phyloP scores from a whole-genome alignment of 208 protist species.

The Strigomonas culicis region DNA sequence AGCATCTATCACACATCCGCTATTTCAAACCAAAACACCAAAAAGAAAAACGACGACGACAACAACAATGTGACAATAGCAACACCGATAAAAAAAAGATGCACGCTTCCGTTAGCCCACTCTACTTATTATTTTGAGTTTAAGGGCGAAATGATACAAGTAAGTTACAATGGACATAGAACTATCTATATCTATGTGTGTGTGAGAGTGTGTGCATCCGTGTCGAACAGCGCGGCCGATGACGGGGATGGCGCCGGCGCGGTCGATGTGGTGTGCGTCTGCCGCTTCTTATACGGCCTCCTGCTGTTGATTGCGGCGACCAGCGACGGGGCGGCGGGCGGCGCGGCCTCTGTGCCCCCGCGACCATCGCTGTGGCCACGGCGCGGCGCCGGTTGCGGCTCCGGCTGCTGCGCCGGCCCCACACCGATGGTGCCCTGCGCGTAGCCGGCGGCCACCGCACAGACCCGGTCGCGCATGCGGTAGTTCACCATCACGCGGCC shows the following conservation, averaged over 20 bases:
- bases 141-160: too few relatives aligned
- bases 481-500: slow-evolving; percentile 79
- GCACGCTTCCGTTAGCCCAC: too few relatives aligned
- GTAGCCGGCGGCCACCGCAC: slow-evolving; percentile 16
- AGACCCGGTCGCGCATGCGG: slow-evolving; percentile 42
- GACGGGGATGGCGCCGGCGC: too few relatives aligned
- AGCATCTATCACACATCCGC: too few relatives aligned
- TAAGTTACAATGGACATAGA: too few relatives aligned
- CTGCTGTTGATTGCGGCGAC: neutral
- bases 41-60: slow-evolving; percentile 8
- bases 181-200: too few relatives aligned
- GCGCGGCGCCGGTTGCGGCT: neutral
- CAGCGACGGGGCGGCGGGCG: neutral
- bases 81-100: neutral
- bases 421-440: neutral
- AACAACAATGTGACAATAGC: slow-evolving; percentile 1
- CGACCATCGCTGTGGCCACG: neutral
- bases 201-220: too few relatives aligned
- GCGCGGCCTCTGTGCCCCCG: neutral
- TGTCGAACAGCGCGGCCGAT: too few relatives aligned
- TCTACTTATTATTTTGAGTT: neutral
- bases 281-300: too few relatives aligned
- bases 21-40: slow-evolving; percentile 7
- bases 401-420: neutral
- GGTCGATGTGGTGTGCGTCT: too few relatives aligned